Base-by-base conservation (phyloP, 23 red algal species). In the Gracilariopsis chorda region DNA sequence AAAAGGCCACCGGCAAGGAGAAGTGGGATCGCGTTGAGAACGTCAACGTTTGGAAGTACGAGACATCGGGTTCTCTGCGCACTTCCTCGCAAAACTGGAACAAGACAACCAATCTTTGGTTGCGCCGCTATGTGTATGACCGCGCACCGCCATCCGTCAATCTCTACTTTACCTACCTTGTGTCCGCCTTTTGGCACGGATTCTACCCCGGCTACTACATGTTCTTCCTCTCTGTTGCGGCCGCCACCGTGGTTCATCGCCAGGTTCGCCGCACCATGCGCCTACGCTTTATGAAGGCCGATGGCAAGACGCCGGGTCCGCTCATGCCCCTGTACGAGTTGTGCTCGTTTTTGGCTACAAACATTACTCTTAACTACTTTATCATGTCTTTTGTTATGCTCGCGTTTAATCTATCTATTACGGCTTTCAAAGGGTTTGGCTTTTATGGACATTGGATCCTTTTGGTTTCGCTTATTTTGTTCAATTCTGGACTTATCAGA, bases 191-290 rank as follows among this genome's bases (percentile, higher is more conserved):
- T 44, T 99, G 97, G 97, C 97, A 99, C 76, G 97, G 97, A 46
- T 95, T 99, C 49, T 95, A 95, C 60, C 97, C 97, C 7, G 97
- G 97, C 33, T 99, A 99, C 57, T 99, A 99, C 84, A 78, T 99
- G 65, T 99, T 99, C 71, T 99, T 99, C 77, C 37, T 99, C n/a
- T 90, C 90, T 2, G 84, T 94, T 27, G 91, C 95, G 1, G 74
- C 89, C 20, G 90, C 82, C 4, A 98, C 95, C 24, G 27, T 78
- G 14, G 92, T 98, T 41, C 95, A 98, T 57, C 93, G 93, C 48
- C 67, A 90, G 59, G 84, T 95, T 36, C 86, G 93, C 45, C 73
- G 87, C 39, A 91, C 78, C n/a, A 88, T 95, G 16, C 86, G 87
- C 33, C 82, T 75, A 25, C 58, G 75, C 44, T 94, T 94, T 76